A percentile compares a stretch with the other conserved stretches of the same genome.
phyloP scores from a whole-genome alignment of 805 yeast genomes.

The Candida sanyiensis region DNA sequence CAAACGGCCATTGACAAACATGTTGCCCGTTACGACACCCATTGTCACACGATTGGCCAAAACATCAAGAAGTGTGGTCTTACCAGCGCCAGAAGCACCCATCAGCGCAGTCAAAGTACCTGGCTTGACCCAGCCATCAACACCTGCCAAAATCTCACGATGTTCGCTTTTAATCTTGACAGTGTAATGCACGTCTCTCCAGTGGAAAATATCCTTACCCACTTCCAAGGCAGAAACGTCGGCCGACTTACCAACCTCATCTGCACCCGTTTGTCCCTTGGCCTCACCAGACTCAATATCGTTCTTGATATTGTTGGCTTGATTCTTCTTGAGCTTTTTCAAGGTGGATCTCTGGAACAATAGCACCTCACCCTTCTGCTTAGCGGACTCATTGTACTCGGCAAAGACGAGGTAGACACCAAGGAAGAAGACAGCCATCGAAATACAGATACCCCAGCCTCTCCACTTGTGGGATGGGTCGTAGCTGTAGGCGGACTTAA shows the following conservation, averaged over 20 bases:
- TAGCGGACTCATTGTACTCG: constrained; percentile 55
- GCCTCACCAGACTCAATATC: constrained; percentile 25
- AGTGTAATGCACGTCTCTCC: constrained; percentile 72
- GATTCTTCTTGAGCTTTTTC: constrained; percentile 39
- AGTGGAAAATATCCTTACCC: constrained; percentile 56
- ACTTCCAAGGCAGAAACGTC: constrained; percentile 27
- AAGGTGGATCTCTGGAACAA: constrained; percentile 49
- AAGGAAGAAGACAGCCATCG: constrained; percentile 49
- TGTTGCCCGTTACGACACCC: constrained; percentile 67
- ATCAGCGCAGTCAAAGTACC: constrained; percentile 74
- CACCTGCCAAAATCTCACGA: constrained; percentile 54
- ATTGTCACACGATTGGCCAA: constrained; percentile 63
- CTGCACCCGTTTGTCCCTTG: constrained; percentile 24
- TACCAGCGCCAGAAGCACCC: constrained; percentile 83
- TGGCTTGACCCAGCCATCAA: constrained; percentile 80
- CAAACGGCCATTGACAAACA: constrained; percentile 57
- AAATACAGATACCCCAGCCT: constrained; percentile 56
- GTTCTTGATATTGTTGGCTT: constrained; percentile 23
- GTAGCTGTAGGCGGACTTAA: constrained; percentile 40
- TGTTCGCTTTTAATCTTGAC: constrained; percentile 56
- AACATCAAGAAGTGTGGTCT: constrained; percentile 66
- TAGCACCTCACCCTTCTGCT: constrained; percentile 66
- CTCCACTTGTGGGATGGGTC: constrained; percentile 50
- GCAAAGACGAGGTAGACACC: constrained; percentile 45
- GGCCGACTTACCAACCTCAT: constrained; percentile 15